These are phyloP conservation scores for Aspergillus transmontanensis DNA, from an alignment of 2,329 filamentous ascomycete species.

Conservation along the genomic window DNA sequence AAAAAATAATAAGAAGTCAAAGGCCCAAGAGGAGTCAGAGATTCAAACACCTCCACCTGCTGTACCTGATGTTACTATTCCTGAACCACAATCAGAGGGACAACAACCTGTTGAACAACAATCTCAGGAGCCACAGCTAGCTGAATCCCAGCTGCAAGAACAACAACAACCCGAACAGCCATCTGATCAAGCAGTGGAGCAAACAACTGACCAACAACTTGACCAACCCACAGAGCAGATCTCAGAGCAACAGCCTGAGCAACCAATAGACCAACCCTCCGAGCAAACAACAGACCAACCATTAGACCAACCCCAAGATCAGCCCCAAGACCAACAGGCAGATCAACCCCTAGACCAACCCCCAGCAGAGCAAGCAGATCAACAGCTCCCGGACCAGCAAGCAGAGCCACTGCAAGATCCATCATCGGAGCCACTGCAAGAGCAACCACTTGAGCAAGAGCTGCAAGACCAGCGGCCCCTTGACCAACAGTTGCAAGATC, in stretches of 20 bases:
- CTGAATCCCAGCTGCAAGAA: slow-evolving; percentile 1
- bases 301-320: neutral
- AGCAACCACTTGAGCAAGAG: neutral
- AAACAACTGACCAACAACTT: neutral
- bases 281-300: neutral
- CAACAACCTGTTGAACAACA: slow-evolving; percentile 11
- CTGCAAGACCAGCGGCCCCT: slow-evolving; percentile 6
- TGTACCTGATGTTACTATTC: slow-evolving; percentile 24
- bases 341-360: slow-evolving; percentile 1
- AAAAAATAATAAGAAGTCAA: slow-evolving; percentile 38
- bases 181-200: neutral
- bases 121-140: neutral
- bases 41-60: slow-evolving; percentile 28
- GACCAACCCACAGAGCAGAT: neutral
- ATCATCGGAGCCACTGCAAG: neutral
- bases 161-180: neutral
- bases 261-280: neutral
- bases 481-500: slow-evolving; percentile 10
- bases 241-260: neutral
- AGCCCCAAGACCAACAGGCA: neutral
- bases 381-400: neutral
- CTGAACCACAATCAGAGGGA: slow-evolving; percentile 14
- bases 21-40: slow-evolving; percentile 32
- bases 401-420: neutral
- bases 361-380: neutral